These are phyloP conservation scores for Polyporus arcularius DNA, from an alignment of 768 basidiomycete species.

Conservation along the genomic window DNA sequence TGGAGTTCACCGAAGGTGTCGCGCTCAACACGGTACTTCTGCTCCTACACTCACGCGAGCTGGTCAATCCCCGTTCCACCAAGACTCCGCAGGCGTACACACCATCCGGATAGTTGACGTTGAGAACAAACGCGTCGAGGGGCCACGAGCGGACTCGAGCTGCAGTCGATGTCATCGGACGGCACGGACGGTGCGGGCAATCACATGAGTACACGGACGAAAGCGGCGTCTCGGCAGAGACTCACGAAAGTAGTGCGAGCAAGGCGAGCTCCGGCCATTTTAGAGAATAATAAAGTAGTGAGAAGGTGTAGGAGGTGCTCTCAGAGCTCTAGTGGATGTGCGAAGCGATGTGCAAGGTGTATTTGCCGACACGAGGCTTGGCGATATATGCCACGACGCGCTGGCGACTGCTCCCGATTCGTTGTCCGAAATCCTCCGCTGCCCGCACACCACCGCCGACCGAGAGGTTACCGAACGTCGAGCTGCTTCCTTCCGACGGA, in stretches of 20 bases:
- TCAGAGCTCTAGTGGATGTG: constrained; percentile 17
- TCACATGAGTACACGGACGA: constrained; percentile 34
- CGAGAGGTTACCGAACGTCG: too few relatives aligned
- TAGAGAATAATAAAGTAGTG: constrained; percentile 3
- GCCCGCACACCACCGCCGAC: too few relatives aligned
- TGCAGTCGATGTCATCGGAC: not conserved
- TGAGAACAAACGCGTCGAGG: constrained; percentile 30
- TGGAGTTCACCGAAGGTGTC: constrained; percentile 96
- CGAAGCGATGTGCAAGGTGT: constrained; percentile 4
- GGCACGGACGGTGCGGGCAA: constrained; percentile 17
- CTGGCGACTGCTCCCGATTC: constrained; percentile 10
- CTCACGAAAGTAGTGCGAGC: constrained; percentile 27
- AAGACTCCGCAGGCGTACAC: not conserved
- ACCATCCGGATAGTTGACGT: constrained; percentile 40
- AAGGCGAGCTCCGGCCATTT: constrained; percentile 33
- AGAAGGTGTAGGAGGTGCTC: constrained; percentile 5
- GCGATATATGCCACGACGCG: not conserved
- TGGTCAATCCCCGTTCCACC: not conserved
- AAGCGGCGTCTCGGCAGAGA: constrained; percentile 1
- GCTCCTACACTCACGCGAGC: constrained; percentile 35
- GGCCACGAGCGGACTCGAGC: constrained; percentile 15
- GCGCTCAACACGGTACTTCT: constrained; percentile 72
- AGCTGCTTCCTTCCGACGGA: too few relatives aligned
- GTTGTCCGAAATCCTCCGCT: constrained; percentile 15
- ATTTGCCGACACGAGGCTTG: not conserved